Base-by-base conservation (phyloP, 2,329 filamentous ascomycete species). In the Penicillium sp. region DNA sequence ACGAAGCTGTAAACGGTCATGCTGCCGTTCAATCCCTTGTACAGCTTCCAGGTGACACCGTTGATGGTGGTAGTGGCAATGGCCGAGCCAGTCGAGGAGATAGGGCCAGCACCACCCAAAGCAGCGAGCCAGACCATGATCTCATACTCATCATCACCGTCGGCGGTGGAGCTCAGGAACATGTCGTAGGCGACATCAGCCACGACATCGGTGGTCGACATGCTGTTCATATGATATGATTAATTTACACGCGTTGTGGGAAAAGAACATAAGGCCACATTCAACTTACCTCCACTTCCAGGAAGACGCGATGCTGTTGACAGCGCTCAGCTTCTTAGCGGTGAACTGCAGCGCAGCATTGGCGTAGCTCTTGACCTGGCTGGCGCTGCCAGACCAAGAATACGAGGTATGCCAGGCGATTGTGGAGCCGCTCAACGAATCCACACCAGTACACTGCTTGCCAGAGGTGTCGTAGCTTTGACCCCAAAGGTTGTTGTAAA, bases 61-160 rank as follows among this genome's bases (percentile, higher is more conserved):
- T 70, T 82, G 52, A 88, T 75, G 11, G 75, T 82, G 11, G 80
- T 75, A 1, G 77, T 84, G 3, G 80, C 83, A 59, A 87, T 76
- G 5, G 82, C 62, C 16, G 72, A 74, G 47, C 83, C 83, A 1
- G 66, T 71, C 18, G 68, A 70, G 8, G 71, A 73, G 74, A 87
- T 84, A 21, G 83, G 82, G 5, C 83, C 83, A 2, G 82, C 83
- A 47, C 81, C 80, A 23, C 81, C 83, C 40, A 85, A 70, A 26
- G 81, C 82, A 3, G 76, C 80, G 42, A 87, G 75, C 85, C 86
- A 88, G 60, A 88, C 79, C 85, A 88, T 88, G 62, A 88, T 75
- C 71, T 88, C 86, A 65, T 83, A 87, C 62, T 83, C 75, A n/a
- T 77, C 66, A 43, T 60, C 67, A 37, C 75, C 77, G 26, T 71